Percentiles rank a stretch among this genome's conserved stretches.
Conservation (phyloP, 78 protist genomes). For the Fonticula alba region DNA sequence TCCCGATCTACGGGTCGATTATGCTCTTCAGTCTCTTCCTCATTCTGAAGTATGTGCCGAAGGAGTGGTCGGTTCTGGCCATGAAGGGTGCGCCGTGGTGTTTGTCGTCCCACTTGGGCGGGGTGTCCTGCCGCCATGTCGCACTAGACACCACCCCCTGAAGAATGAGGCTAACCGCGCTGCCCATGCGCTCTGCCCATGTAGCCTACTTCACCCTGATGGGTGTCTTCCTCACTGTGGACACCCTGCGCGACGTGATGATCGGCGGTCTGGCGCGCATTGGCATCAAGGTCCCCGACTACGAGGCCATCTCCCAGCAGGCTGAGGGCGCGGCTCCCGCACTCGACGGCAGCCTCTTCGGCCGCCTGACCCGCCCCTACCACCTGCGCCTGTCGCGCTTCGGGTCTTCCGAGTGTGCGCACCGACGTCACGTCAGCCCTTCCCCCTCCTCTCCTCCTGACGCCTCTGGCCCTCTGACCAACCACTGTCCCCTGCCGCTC, state of each 20-base stretch:
- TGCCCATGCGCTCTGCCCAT: not conserved
- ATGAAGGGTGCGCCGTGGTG: constrained; percentile 5
- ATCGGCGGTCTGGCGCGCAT: not conserved
- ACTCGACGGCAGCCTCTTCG: too few relatives aligned
- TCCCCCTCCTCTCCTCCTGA: too few relatives aligned
- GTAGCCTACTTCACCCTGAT: not conserved
- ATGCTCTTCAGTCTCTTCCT: constrained; percentile 40
- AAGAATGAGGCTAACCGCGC: not conserved
- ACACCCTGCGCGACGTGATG: not conserved
- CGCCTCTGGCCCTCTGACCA: too few relatives aligned
- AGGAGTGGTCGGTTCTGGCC: constrained; percentile 30
- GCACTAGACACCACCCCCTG: too few relatives aligned
- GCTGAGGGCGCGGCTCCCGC: too few relatives aligned
- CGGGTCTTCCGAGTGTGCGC: too few relatives aligned
- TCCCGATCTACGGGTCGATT: constrained; percentile 48
- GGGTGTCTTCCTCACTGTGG: not conserved
- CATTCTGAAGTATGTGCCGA: constrained; percentile 21
- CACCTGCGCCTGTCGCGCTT: too few relatives aligned
- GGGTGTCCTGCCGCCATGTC: not conserved
- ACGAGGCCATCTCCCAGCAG: too few relatives aligned
- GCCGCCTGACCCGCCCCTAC: too few relatives aligned
- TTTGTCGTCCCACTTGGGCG: constrained; percentile 16
- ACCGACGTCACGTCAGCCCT: too few relatives aligned
- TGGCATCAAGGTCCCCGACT: too few relatives aligned
- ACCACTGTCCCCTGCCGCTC: too few relatives aligned